Evolutionary conservation across 345 rosid genomes (phyloP).

Genomic region (Gossypium arboreum): DNA sequence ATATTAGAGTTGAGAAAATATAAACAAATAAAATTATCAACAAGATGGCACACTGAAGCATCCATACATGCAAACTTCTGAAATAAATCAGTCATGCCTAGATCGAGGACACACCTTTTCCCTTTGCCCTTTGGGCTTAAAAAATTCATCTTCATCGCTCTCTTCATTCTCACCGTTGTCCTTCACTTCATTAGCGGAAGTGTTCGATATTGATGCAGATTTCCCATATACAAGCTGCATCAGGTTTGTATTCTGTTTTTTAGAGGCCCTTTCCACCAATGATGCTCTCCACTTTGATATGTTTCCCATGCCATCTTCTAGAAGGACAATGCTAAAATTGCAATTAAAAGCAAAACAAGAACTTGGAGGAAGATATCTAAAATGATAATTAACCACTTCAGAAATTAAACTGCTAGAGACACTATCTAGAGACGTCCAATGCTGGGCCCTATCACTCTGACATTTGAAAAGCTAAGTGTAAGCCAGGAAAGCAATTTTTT

Average conservation of each 20-base stretch:
- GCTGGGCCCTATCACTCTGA: neutral
- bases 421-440: neutral
- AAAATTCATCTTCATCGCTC: slow-evolving; percentile 69
- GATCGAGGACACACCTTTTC: slow-evolving; percentile 49
- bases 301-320: slow-evolving; percentile 60
- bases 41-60: neutral
- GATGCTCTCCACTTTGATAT: slow-evolving; percentile 80
- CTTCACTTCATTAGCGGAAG: slow-evolving; percentile 32
- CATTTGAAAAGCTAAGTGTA: neutral
- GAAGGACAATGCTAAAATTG: slow-evolving; percentile 10
- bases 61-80: neutral
- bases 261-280: slow-evolving; percentile 53
- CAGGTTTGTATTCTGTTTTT: slow-evolving; percentile 50
- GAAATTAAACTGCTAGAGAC: neutral
- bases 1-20: neutral
- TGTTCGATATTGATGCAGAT: slow-evolving; percentile 33
- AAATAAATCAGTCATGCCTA: neutral
- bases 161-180: slow-evolving; percentile 52
- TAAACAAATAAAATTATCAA: neutral
- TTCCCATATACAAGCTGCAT: slow-evolving; percentile 83
- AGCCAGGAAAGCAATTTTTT: neutral
- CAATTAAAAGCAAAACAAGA: slow-evolving; percentile 19
- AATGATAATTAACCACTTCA: neutral
- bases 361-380: neutral
- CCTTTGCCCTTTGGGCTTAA: slow-evolving; percentile 75